These are phyloP conservation scores for Hypoxylon sp. DNA, from an alignment of 2,329 filamentous ascomycete species.

Conservation along the genomic window DNA sequence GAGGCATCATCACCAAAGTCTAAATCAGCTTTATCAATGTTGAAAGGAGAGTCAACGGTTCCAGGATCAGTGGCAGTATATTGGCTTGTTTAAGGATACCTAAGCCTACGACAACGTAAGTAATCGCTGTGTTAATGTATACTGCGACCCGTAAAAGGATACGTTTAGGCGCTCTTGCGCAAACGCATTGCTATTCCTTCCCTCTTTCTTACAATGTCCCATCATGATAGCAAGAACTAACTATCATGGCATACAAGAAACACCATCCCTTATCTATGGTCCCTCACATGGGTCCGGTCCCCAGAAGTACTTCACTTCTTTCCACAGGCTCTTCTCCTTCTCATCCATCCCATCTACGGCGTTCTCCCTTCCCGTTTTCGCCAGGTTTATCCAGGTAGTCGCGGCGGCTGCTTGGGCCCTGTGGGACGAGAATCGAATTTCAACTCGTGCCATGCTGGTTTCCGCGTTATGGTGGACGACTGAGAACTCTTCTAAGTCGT, in stretches of 20 bases:
- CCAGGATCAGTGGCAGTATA: too few species aligned
- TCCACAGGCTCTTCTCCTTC: slow-evolving; percentile 1
- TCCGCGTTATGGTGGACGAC: neutral
- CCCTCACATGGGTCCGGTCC: slow-evolving; percentile 11
- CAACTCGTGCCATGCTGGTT: neutral
- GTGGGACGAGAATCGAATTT: slow-evolving; percentile 3
- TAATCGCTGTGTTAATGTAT: too few species aligned
- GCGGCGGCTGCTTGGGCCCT: slow-evolving; percentile 5
- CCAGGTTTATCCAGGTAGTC: neutral
- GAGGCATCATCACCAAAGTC: too few species aligned
- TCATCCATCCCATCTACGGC: neutral
- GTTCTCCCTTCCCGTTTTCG: neutral
- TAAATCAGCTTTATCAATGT: too few species aligned
- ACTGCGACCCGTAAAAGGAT: too few species aligned
- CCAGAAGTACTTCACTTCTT: neutral
- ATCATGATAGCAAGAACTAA: too few species aligned
- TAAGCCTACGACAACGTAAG: too few species aligned
- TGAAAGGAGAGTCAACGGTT: too few species aligned
- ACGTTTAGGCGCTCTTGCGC: too few species aligned
- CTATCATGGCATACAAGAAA: neutral
- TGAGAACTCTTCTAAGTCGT: neutral
- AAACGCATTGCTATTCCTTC: too few species aligned
- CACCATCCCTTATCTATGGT: neutral
- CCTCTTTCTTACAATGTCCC: too few species aligned
- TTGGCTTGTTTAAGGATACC: too few species aligned